phyloP scores from a whole-genome alignment of 1,284 basidiomycete species.

The Trichosporon sp. region DNA sequence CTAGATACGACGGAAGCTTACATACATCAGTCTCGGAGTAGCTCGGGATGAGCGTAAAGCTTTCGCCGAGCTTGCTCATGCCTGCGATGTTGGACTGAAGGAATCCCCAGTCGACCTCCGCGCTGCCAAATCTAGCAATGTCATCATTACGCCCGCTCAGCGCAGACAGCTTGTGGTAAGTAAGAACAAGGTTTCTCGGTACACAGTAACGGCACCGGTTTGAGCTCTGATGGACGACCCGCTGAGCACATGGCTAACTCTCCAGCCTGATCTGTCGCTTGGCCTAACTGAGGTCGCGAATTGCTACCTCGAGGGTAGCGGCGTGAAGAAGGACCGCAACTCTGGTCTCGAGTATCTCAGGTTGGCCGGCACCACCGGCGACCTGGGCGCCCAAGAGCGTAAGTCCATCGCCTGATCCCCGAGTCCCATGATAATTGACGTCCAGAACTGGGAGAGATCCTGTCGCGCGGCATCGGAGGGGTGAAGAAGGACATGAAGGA shows the following conservation, averaged over 20 bases:
- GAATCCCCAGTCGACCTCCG: slow-evolving; percentile 43
- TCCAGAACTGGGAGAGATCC: slow-evolving; percentile 52
- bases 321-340: slow-evolving; percentile 50
- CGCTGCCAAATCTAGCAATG: slow-evolving; percentile 34
- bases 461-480: slow-evolving; percentile 51
- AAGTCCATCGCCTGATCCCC: slow-evolving; percentile 31
- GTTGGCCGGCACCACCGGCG: slow-evolving; percentile 51
- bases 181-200: slow-evolving; percentile 16
- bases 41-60: slow-evolving; percentile 49
- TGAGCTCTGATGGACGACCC: background rate
- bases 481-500: slow-evolving; percentile 57
- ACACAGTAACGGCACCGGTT: background rate
- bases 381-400: slow-evolving; percentile 55
- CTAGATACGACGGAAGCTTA: background rate
- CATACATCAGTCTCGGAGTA: slow-evolving; percentile 42
- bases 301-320: slow-evolving; percentile 54
- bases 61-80: slow-evolving; percentile 48
- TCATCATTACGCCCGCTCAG: slow-evolving; percentile 40
- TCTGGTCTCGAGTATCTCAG: slow-evolving; percentile 52
- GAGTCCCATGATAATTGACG: background rate
- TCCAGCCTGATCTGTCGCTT: slow-evolving; percentile 46
- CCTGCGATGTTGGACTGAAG: slow-evolving; percentile 47
- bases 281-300: slow-evolving; percentile 55
- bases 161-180: slow-evolving; percentile 45
- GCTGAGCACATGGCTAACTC: background rate